phyloP scores from a whole-genome alignment of 2,329 filamentous ascomycete species.

The Talaromyces albobiverticillius region DNA sequence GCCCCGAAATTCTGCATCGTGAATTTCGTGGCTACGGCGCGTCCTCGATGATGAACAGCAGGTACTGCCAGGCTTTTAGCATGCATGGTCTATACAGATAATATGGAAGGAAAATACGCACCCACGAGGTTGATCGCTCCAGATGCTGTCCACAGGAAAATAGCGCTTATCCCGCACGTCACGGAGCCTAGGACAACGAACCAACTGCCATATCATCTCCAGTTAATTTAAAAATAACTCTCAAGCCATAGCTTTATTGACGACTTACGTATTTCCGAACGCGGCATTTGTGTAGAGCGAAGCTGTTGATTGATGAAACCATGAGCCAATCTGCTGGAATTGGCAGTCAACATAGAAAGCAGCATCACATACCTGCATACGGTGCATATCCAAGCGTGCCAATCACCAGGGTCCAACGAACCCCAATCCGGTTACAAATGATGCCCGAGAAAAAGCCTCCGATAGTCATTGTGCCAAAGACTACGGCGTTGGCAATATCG shows the following conservation, averaged over 20 bases:
- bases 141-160: conserved; percentile 7
- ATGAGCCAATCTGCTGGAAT: background rate
- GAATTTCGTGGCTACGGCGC: conserved; percentile 7
- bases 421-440: conserved; percentile 10
- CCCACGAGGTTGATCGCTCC: conserved; percentile 7
- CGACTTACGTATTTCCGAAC: conserved; percentile 5
- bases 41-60: conserved; percentile 1
- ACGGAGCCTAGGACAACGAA: background rate
- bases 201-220: conserved; percentile 3
- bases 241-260: background rate
- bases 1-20: background rate
- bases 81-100: background rate
- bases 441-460: conserved; percentile 2
- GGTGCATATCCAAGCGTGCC: conserved; percentile 7
- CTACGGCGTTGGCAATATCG: conserved; percentile 5
- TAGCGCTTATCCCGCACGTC: conserved; percentile 1
- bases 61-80: background rate
- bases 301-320: background rate
- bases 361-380: conserved; percentile 7
- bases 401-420: background rate
- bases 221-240: background rate
- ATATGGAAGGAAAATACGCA: background rate
- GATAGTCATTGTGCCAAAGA: background rate
- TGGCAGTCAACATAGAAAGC: too few species aligned
- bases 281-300: conserved; percentile 5